These are phyloP conservation scores for Moesziomyces parantarcticus DNA, from an alignment of 1,284 basidiomycete species.

Conservation along the genomic window DNA sequence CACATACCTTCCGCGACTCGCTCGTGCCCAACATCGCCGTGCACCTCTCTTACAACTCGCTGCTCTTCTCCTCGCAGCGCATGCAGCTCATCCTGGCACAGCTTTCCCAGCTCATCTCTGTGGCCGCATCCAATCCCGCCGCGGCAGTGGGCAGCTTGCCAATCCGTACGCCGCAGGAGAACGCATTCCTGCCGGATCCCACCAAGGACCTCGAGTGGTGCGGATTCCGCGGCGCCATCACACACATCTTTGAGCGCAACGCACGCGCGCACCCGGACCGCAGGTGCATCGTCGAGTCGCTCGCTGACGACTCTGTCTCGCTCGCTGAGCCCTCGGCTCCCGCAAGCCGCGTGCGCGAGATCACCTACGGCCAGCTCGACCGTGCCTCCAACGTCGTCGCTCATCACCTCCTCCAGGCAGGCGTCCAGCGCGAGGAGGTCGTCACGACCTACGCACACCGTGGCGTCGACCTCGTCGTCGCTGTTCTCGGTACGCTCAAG, in stretches of 20 bases:
- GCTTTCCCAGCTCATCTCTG: slow-evolving; percentile 80
- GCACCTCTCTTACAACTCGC: slow-evolving; percentile 89
- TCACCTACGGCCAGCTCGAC: slow-evolving; percentile 84
- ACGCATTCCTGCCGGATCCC: slow-evolving; percentile 82
- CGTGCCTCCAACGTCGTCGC: slow-evolving; percentile 89
- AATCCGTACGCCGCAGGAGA: slow-evolving; percentile 74
- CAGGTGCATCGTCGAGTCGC: slow-evolving; percentile 72
- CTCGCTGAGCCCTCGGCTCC: slow-evolving; percentile 76
- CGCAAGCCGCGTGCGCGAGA: slow-evolving; percentile 74
- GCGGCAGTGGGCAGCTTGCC: slow-evolving; percentile 61
- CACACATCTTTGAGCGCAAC: slow-evolving; percentile 72
- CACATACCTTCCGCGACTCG: slow-evolving; percentile 66
- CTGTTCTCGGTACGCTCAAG: slow-evolving; percentile 96
- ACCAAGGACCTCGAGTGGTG: slow-evolving; percentile 94
- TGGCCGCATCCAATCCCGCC: slow-evolving; percentile 74
- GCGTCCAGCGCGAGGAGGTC: slow-evolving; percentile 91
- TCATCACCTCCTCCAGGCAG: slow-evolving; percentile 86
- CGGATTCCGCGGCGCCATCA: slow-evolving; percentile 94
- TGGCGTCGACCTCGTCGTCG: slow-evolving; percentile 94
- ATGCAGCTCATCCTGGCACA: slow-evolving; percentile 86
- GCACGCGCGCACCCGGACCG: slow-evolving; percentile 61
- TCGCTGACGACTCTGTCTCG: slow-evolving; percentile 32
- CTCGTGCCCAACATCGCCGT: slow-evolving; percentile 77
- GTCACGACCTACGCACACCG: slow-evolving; percentile 99
- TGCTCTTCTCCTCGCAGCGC: slow-evolving; percentile 85